Base-by-base conservation (phyloP, 352 stramenopile genomes). In the Phytophthora niederhauseri region DNA sequence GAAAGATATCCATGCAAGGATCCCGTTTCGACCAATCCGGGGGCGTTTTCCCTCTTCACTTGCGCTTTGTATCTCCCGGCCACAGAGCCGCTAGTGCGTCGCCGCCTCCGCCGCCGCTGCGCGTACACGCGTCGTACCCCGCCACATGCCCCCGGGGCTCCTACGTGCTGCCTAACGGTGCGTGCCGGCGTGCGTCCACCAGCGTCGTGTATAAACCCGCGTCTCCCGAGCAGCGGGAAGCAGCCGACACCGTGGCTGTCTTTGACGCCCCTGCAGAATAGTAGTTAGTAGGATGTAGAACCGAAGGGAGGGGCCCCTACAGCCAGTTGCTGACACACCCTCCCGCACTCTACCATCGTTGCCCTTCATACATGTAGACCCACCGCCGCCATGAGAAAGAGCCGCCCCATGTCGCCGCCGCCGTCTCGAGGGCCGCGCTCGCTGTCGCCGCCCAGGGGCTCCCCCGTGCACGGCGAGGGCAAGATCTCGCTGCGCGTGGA, bases 401-500 rank as follows among this genome's bases (percentile, higher is more conserved):
- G 45, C 14, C 68, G 61, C 46, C 28, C 48, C 41, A 74, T 68
- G 50, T 78, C 73, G 52, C 77, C 80, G 4, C 74, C 68, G 5
- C 60, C 76, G 43, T 22, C 31, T 28, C 73, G 63, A 56, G 50
- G 31, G 2, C 66, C 66, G 4, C 71, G 71, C 17, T 78, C 66
- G 6, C 26, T 78, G 26, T 90, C 81, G 56, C 76, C 84, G 34
- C 70, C 75, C 15, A 86, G 75, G 61, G 81, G 78, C 9, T 92
- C 82, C n/a, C 82, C 82, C 28, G 61, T 87, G 57, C 69, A 78
- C 51, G 78, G 81, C n/a, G 83, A 93, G 63, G 81, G 81, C 50
- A 85, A 87, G 68, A 90, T 93, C 63, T 93, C 85, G 24, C 70
- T 93, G 54, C 82, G 85, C 24, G 82, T 93, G 22, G 85, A 93